These are phyloP conservation scores for Anacardium occidentale DNA, from an alignment of 345 rosid genomes.

Conservation along the genomic window DNA sequence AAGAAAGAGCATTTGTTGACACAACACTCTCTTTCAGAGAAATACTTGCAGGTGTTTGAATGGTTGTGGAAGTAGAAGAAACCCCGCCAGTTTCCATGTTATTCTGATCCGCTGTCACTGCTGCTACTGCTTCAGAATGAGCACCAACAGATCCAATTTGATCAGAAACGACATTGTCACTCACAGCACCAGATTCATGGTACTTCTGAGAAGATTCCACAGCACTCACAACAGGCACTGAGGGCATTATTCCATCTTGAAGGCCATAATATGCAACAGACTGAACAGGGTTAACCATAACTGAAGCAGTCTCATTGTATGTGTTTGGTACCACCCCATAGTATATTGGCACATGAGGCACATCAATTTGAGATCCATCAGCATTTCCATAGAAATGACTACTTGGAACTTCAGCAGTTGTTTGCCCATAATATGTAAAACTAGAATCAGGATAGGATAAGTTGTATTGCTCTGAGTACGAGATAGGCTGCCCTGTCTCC, in stretches of 20 bases:
- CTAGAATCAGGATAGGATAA: slow-evolving; percentile 48
- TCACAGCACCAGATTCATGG: slow-evolving; percentile 37
- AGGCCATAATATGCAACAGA: slow-evolving; percentile 53
- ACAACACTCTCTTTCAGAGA: slow-evolving; percentile 30
- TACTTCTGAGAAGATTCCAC: slow-evolving; percentile 43
- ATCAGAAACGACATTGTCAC: slow-evolving; percentile 30
- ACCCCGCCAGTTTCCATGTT: slow-evolving; percentile 32
- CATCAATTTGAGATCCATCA: slow-evolving; percentile 62
- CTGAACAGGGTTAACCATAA: slow-evolving; percentile 45
- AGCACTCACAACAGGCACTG: slow-evolving; percentile 38
- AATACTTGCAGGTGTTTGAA: slow-evolving; percentile 33
- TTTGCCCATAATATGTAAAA: slow-evolving; percentile 54
- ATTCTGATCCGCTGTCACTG: slow-evolving; percentile 28
- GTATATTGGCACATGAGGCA: slow-evolving; percentile 52
- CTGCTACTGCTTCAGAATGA: slow-evolving; percentile 29
- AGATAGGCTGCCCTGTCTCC: slow-evolving; percentile 45
- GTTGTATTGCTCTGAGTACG: slow-evolving; percentile 53
- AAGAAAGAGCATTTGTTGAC: slow-evolving; percentile 27
- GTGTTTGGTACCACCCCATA: slow-evolving; percentile 57
- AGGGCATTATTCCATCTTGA: slow-evolving; percentile 48
- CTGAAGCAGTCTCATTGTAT: slow-evolving; percentile 50
- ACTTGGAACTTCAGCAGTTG: slow-evolving; percentile 35
- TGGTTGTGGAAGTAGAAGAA: slow-evolving; percentile 35
- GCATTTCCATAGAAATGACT: slow-evolving; percentile 59
- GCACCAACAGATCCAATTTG: slow-evolving; percentile 28